Base-by-base conservation (phyloP, 345 rosid genomes). In the Populus davidiana region DNA sequence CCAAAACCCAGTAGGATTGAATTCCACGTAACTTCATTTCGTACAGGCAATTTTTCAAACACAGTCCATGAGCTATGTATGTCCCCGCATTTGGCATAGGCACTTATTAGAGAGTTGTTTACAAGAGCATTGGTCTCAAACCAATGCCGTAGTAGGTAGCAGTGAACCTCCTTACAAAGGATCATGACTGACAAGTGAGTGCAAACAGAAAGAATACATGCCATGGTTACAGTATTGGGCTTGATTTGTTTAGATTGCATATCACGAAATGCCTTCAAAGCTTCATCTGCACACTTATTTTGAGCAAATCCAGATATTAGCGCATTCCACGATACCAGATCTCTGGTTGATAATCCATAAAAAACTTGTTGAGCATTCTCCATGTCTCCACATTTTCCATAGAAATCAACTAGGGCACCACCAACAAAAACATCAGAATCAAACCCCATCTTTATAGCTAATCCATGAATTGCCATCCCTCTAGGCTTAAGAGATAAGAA, bases 51-150 rank as follows among this genome's bases (percentile, higher is more conserved):
- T 52, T 72, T 78, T 77, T 85, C 74, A 43, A 85, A 85, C 63
- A 86, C 41, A 16, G 54, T 76, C 78, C 66, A 75, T 18, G 88
- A 75, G 78, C 75, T 76, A 14, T 70, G 73, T 23, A 82, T 44
- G 73, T 83, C 76, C 56, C 88, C 91, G 29, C 88, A 86, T 83
- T 85, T 88, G 64, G 86, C 83, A 77, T 88, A 85, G 39, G 89
- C 71, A 75, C 86, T 73, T 39, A 81, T 33, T 54, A 84, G 75
- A 66, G 91, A 85, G 77, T 88, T 88, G 79, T 74, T 52, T 75
- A 78, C 79, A 2, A 88, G 88, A 82, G 80, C 33, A 79, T 73
- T 83, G 20, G 69, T 43, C 41, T 73, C 78, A 41, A 73, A 70
- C 29, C 83, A 83, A 73, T 80, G 85, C 78, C 86, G 78, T 16